Conservation (phyloP, 148 eudicot genomes). For the Amaranthus palmeri region DNA sequence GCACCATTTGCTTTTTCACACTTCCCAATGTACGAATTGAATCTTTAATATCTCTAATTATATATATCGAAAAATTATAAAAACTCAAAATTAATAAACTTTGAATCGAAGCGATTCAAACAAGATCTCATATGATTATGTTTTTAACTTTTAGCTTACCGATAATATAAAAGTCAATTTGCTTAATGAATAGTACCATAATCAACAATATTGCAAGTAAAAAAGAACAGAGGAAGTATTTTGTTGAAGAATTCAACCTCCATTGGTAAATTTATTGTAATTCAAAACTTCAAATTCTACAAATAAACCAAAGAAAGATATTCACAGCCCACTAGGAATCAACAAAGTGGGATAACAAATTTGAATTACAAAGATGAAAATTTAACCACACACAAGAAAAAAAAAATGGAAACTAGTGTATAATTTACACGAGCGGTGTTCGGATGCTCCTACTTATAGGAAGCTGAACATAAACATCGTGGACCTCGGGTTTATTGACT, state of each 20-base stretch:
- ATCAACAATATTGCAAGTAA: too few relatives aligned
- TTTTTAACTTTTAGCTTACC: too few relatives aligned
- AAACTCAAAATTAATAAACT: too few relatives aligned
- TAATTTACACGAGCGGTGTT: slow-evolving; percentile 55
- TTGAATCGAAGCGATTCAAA: too few relatives aligned
- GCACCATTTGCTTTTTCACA: too few relatives aligned
- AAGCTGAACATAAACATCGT: slow-evolving; percentile 81
- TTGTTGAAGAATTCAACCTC: neutral
- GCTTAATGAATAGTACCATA: too few relatives aligned
- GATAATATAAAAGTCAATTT: too few relatives aligned
- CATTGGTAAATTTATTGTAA: slow-evolving; percentile 8
- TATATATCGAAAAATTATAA: too few relatives aligned
- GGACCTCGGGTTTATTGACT: slow-evolving; percentile 57
- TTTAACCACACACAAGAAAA: neutral
- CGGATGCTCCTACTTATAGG: slow-evolving; percentile 68
- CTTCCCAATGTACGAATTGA: too few relatives aligned
- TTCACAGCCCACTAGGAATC: slow-evolving; percentile 24
- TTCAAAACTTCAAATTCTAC: slow-evolving; percentile 16
- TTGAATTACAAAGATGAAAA: slow-evolving; percentile 19
- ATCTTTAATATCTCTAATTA: too few relatives aligned
- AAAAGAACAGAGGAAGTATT: too few relatives aligned
- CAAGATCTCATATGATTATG: too few relatives aligned
- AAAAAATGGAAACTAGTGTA: neutral
- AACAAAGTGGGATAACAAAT: slow-evolving; percentile 21
- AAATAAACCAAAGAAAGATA: slow-evolving; percentile 23